Conservation (phyloP, 345 rosid genomes). For the Linum trigynum region DNA sequence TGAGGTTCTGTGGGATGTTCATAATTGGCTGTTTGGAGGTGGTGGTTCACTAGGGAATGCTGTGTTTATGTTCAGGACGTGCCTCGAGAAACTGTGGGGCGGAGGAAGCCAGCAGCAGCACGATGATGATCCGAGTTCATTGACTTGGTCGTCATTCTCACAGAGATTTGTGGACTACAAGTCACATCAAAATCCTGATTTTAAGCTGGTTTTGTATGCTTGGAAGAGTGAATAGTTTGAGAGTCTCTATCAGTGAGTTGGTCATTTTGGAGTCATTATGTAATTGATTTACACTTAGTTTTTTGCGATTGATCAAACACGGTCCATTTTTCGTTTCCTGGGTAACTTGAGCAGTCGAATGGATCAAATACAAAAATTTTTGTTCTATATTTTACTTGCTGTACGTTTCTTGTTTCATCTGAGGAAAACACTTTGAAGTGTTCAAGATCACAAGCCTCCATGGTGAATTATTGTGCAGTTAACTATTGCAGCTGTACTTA, state of each 20-base stretch:
- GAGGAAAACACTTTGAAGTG: too few species aligned
- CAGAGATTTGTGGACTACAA: slow-evolving; percentile 55
- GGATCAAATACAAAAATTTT: slow-evolving; percentile 24
- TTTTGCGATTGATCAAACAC: background rate
- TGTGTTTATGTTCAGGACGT: slow-evolving; percentile 87
- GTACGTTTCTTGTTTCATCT: too few species aligned
- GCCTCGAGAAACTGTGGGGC: slow-evolving; percentile 69
- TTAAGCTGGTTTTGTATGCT: slow-evolving; percentile 72
- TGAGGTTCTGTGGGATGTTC: slow-evolving; percentile 90
- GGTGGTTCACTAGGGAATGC: slow-evolving; percentile 64
- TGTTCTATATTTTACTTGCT: slow-evolving; percentile 4
- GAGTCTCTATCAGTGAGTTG: background rate
- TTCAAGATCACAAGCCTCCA: too few species aligned
- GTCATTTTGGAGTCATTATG: too few species aligned
- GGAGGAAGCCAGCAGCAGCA: too few species aligned
- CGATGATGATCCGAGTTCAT: slow-evolving; percentile 24
- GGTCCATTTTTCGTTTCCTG: slow-evolving; percentile 9
- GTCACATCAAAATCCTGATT: slow-evolving; percentile 48
- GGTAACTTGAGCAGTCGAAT: slow-evolving; percentile 25
- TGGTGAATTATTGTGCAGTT: too few species aligned
- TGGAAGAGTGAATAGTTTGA: slow-evolving; percentile 74
- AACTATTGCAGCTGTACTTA: too few species aligned
- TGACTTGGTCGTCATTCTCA: slow-evolving; percentile 55
- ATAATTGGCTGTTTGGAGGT: slow-evolving; percentile 77
- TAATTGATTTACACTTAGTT: background rate